phyloP scores from a whole-genome alignment of 2,329 filamentous ascomycete species.

The Aspergillus uvarum region DNA sequence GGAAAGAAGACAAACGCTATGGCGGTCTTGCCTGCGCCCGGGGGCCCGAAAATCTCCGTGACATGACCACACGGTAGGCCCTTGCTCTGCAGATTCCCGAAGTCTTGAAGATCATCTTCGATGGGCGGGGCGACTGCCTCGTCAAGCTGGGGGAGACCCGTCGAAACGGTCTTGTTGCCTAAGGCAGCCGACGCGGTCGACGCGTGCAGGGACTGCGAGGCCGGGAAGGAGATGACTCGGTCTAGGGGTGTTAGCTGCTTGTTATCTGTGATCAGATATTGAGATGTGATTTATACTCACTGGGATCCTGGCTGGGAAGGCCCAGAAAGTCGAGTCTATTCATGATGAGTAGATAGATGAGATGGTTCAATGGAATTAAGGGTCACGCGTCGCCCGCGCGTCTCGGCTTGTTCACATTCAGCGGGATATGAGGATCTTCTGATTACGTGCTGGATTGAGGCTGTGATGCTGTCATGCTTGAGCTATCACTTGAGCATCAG shows the following conservation, averaged over 20 bases:
- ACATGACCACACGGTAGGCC: conserved; percentile 75
- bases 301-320: not conserved
- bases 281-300: not conserved
- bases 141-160: conserved; percentile 52
- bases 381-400: not conserved
- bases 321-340: not conserved
- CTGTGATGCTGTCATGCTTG: not conserved
- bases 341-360: not conserved
- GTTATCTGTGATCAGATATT: not conserved
- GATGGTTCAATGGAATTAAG: not conserved
- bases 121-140: conserved; percentile 24
- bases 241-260: conserved; percentile 20
- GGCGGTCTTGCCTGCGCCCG: conserved; percentile 80
- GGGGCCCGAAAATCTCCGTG: conserved; percentile 84
- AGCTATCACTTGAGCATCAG: not conserved
- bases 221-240: conserved; percentile 35
- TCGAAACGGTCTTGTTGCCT: conserved; percentile 30
- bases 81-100: conserved; percentile 30
- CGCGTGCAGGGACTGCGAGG: conserved; percentile 38
- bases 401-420: not conserved
- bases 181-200: conserved; percentile 20
- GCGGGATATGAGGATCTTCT: not conserved
- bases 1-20: conserved; percentile 62
- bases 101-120: conserved; percentile 17
- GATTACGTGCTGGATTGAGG: not conserved